Conservation (phyloP, 495 filamentous ascomycete genomes). For the Wilcoxina mikolae region DNA sequence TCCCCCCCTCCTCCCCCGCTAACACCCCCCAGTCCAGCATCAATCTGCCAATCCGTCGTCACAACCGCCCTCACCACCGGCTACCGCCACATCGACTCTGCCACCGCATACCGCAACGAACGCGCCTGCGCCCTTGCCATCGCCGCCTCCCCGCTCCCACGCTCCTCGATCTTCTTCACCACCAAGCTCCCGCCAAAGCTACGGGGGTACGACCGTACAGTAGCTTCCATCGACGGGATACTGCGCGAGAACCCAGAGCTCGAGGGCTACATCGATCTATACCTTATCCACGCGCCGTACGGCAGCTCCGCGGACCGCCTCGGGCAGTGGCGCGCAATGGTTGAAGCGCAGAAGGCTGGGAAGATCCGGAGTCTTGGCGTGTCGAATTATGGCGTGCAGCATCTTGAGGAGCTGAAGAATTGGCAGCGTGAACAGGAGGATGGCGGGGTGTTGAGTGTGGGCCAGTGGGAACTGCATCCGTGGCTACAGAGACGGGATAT, state of each 20-base stretch:
- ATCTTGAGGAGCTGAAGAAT: conserved; percentile 35
- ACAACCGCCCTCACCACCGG: conserved; percentile 12
- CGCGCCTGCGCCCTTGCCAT: conserved; percentile 37
- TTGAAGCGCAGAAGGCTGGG: conserved; percentile 41
- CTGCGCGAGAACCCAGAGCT: conserved; percentile 34
- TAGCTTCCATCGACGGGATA: conserved; percentile 37
- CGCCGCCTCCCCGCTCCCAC: conserved; percentile 33
- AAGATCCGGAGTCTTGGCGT: conserved; percentile 42
- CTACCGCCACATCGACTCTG: conserved; percentile 35
- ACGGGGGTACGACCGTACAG: conserved; percentile 39
- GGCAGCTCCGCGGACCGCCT: conserved; percentile 37
- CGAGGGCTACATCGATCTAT: conserved; percentile 42
- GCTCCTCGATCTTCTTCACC: conserved; percentile 43
- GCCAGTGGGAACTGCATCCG: conserved; percentile 85
- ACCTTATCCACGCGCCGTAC: conserved; percentile 44
- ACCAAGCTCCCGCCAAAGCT: conserved; percentile 37
- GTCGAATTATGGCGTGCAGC: conserved; percentile 41
- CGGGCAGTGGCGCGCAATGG: conserved; percentile 41
- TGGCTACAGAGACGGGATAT: conserved; percentile 67
- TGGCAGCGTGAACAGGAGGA: conserved; percentile 39
- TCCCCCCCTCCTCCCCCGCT: background rate
- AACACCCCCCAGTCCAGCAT: conserved; percentile 10
- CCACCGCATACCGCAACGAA: conserved; percentile 42
- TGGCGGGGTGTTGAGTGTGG: conserved; percentile 57
- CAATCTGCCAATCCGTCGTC: conserved; percentile 13